phyloP scores from a whole-genome alignment of 2,329 filamentous ascomycete genomes.

The Xylariaceae sp. region DNA sequence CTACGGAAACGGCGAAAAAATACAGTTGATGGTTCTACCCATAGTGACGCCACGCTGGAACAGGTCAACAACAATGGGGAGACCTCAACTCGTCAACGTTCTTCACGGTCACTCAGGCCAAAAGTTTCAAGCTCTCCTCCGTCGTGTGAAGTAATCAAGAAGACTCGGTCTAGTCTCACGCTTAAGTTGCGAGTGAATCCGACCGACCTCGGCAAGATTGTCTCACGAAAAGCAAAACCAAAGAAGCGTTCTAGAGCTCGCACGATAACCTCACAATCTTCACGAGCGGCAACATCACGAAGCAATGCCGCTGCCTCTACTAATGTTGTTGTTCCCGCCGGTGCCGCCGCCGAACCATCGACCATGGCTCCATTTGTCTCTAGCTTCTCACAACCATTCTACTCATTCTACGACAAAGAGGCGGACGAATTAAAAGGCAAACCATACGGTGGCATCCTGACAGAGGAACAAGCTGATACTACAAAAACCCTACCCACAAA shows the following conservation, averaged over 20 bases:
- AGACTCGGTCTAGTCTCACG: conserved; percentile 41
- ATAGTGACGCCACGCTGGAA: conserved; percentile 30
- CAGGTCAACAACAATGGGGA: conserved; percentile 34
- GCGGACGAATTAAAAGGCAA: conserved; percentile 85
- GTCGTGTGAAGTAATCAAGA: conserved; percentile 40
- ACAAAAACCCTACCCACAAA: conserved; percentile 76
- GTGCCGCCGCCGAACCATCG: conserved; percentile 30
- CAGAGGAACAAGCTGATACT: conserved; percentile 84
- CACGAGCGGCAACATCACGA: conserved; percentile 29
- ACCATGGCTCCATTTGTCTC: conserved; percentile 53
- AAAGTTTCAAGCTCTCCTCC: conserved; percentile 39
- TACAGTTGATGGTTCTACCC: conserved; percentile 38
- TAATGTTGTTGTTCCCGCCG: not conserved
- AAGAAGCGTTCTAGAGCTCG: conserved; percentile 41
- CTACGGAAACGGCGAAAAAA: conserved; percentile 51
- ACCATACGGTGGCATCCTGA: conserved; percentile 90
- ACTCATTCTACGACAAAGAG: conserved; percentile 84
- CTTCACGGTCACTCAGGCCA: conserved; percentile 55
- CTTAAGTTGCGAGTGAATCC: conserved; percentile 55
- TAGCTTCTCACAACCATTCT: conserved; percentile 71
- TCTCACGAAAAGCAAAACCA: conserved; percentile 54
- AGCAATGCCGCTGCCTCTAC: conserved; percentile 30
- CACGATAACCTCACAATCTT: conserved; percentile 30
- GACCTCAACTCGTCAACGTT: conserved; percentile 34
- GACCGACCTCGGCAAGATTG: conserved; percentile 53